A percentile compares a stretch with the other conserved stretches of the same genome.
Conservation (phyloP, 345 rosid species). For the Theobroma cacao region DNA sequence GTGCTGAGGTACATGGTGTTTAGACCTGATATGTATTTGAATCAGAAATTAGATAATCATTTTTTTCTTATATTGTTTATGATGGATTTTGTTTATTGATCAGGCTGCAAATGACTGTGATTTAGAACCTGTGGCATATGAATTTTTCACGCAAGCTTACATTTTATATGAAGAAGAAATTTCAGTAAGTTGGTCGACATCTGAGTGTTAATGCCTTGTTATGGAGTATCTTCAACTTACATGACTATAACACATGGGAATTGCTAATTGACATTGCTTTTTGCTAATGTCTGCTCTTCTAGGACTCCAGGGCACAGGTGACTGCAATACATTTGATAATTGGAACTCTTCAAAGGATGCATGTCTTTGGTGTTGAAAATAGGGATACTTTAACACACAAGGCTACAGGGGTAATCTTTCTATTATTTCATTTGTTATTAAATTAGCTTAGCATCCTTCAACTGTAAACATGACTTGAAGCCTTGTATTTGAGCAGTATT, state of each 20-base stretch:
- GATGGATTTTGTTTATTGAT: slow-evolving; percentile 18
- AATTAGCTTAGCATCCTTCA: slow-evolving; percentile 9
- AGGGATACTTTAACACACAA: slow-evolving; percentile 96
- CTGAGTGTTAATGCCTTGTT: neutral
- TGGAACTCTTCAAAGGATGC: slow-evolving; percentile 98
- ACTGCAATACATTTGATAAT: slow-evolving; percentile 86
- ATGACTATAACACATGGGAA: neutral
- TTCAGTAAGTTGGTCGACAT: slow-evolving; percentile 58
- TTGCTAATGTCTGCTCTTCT: slow-evolving; percentile 21
- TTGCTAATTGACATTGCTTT: slow-evolving; percentile 11
- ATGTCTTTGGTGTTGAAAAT: slow-evolving; percentile 95
- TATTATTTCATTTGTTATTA: slow-evolving; percentile 9
- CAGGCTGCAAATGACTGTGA: slow-evolving; percentile 99
- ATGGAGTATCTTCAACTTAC: neutral
- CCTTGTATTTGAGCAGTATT: slow-evolving; percentile 59
- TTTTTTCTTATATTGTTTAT: neutral
- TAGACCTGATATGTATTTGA: neutral
- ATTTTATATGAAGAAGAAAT: slow-evolving; percentile 96
- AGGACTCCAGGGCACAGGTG: slow-evolving; percentile 97
- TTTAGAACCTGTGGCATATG: slow-evolving; percentile 94
- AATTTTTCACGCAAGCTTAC: slow-evolving; percentile 99
- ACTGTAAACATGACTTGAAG: slow-evolving; percentile 20
- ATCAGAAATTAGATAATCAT: slow-evolving; percentile 7
- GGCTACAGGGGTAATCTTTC: slow-evolving; percentile 81
- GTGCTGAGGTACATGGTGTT: slow-evolving; percentile 79